A percentile compares a stretch with the other conserved stretches of the same genome.
phyloP scores from a whole-genome alignment of 768 basidiomycete species.

The Amylocystis lapponica region DNA sequence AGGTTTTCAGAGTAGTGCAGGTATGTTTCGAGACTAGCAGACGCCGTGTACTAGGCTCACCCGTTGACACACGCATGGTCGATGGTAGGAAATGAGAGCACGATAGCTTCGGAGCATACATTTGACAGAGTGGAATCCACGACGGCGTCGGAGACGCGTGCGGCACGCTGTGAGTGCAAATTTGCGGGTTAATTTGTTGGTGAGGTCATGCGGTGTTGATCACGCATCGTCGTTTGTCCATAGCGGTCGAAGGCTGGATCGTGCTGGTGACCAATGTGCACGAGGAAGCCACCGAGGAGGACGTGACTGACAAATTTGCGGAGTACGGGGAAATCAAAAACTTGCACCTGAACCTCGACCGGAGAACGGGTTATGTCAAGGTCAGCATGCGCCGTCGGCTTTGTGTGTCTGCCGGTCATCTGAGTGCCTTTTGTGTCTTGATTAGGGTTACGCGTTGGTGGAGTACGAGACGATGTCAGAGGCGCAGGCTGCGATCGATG shows the following conservation, averaged over 20 bases:
- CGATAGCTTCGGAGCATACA: constrained; percentile 55
- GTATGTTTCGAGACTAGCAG: constrained; percentile 28
- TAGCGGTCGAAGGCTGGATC: constrained; percentile 99
- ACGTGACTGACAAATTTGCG: constrained; percentile 91
- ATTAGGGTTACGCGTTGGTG: constrained; percentile 94
- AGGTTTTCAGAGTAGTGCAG: constrained; percentile 71
- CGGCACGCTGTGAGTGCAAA: constrained; percentile 71
- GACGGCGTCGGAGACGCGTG: constrained; percentile 68
- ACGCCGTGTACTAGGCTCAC: background rate
- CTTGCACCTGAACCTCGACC: constrained; percentile 92
- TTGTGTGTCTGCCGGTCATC: constrained; percentile 2
- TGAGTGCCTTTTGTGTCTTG: constrained; percentile 3
- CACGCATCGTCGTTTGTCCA: too few species aligned
- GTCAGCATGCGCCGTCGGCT: constrained; percentile 36
- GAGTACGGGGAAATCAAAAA: constrained; percentile 99
- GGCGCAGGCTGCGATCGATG: constrained; percentile 90
- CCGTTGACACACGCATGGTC: background rate
- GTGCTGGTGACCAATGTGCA: constrained; percentile 95
- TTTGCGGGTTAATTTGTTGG: background rate
- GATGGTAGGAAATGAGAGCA: constrained; percentile 52
- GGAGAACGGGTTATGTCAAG: constrained; percentile 98
- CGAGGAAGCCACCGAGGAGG: constrained; percentile 97
- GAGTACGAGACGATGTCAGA: constrained; percentile 96
- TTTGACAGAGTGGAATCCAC: constrained; percentile 78
- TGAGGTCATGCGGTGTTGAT: background rate